These are phyloP conservation scores for Lasiosphaeria ovina DNA, from an alignment of 495 filamentous ascomycete species.

Conservation along the genomic window DNA sequence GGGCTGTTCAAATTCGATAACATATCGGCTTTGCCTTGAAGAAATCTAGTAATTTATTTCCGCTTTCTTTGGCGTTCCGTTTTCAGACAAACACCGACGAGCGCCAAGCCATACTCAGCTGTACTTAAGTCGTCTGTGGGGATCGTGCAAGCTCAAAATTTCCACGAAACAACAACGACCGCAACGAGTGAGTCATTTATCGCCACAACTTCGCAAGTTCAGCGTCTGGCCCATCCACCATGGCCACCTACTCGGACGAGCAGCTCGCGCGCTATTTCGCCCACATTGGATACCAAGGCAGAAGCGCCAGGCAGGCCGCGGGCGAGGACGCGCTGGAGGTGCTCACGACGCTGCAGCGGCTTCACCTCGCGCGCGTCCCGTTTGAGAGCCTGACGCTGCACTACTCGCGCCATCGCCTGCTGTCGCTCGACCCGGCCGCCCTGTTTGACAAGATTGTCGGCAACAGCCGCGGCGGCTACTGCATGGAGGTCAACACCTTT, in stretches of 20 bases:
- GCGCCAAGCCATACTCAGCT: too few species aligned
- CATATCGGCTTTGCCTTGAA: too few species aligned
- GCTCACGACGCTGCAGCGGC: slow-evolving; percentile 41
- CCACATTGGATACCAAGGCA: too few species aligned
- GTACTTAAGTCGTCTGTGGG: too few species aligned
- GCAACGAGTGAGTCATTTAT: too few species aligned
- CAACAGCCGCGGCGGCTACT: slow-evolving; percentile 61
- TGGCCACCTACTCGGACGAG: slow-evolving; percentile 24
- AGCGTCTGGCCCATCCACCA: slow-evolving; percentile 1
- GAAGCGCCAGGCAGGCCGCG: neutral
- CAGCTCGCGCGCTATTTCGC: slow-evolving; percentile 15
- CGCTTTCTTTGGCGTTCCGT: too few species aligned
- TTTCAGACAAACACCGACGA: too few species aligned
- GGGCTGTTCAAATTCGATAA: too few species aligned
- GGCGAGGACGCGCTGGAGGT: slow-evolving; percentile 25
- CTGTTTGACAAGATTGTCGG: slow-evolving; percentile 66
- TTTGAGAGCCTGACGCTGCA: slow-evolving; percentile 66
- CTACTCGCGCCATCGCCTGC: slow-evolving; percentile 46
- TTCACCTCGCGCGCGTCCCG: slow-evolving; percentile 60
- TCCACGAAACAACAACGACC: too few species aligned
- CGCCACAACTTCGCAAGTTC: too few species aligned
- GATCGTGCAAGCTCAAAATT: too few species aligned
- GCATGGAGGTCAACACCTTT: slow-evolving; percentile 71
- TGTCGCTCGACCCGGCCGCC: slow-evolving; percentile 55
- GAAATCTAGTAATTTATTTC: too few species aligned